A percentile compares a stretch with the other conserved stretches of the same genome.
Conservation (phyloP, 768 basidiomycete species). For the Boletus pseudopeckii region DNA sequence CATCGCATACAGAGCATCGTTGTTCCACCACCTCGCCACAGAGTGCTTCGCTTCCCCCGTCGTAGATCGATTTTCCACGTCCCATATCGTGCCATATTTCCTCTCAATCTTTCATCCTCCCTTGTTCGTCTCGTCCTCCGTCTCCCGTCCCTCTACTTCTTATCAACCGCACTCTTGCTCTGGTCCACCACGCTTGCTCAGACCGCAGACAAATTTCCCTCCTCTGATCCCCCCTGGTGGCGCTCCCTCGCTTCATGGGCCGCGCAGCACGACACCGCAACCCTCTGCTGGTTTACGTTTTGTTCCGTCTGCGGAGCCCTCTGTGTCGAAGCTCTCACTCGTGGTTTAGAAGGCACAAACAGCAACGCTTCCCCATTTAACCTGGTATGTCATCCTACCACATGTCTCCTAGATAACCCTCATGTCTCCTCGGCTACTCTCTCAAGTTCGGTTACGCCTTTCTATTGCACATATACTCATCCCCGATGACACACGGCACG, state of each 20-base stretch:
- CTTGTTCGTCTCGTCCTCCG: constrained; percentile 57
- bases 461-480: constrained; percentile 69
- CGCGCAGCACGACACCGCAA: constrained; percentile 48
- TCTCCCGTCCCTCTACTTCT: constrained; percentile 59
- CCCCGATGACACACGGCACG: constrained; percentile 52
- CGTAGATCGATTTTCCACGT: constrained; percentile 22
- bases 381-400: constrained; percentile 46
- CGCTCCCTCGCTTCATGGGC: constrained; percentile 44
- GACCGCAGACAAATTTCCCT: constrained; percentile 42
- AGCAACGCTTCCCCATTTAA: constrained; percentile 65
- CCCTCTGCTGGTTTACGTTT: constrained; percentile 75
- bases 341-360: constrained; percentile 62
- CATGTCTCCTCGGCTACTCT: not conserved
- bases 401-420: not conserved
- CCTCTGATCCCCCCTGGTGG: constrained; percentile 30
- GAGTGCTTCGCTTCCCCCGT: constrained; percentile 7
- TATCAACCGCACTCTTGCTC: constrained; percentile 52
- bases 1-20: constrained; percentile 79
- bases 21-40: constrained; percentile 60
- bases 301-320: constrained; percentile 62
- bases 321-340: constrained; percentile 61
- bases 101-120: constrained; percentile 60
- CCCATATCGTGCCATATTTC: constrained; percentile 47
- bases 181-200: constrained; percentile 63
- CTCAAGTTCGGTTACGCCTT: constrained; percentile 73